phyloP scores from a whole-genome alignment of 768 basidiomycete genomes.

The Mycena albidolilacea region DNA sequence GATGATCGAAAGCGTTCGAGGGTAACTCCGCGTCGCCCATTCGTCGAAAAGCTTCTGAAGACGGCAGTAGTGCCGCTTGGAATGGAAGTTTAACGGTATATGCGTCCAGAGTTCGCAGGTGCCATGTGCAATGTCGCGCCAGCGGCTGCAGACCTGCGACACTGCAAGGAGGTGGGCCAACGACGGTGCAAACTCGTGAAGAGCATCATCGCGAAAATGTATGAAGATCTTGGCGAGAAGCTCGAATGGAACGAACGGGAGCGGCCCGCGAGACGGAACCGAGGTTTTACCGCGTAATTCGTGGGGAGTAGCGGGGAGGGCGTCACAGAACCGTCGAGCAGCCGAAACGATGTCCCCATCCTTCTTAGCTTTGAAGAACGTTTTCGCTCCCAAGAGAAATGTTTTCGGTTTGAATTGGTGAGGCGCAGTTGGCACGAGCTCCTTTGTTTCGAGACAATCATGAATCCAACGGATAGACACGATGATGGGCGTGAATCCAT shows the following conservation, averaged over 20 bases:
- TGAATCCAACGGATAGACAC: not conserved
- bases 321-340: not conserved
- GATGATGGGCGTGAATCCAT: no score
- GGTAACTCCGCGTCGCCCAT: slow-evolving; percentile 4
- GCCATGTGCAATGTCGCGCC: slow-evolving; percentile 9
- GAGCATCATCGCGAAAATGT: not conserved
- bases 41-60: not conserved
- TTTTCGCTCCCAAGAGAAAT: no score
- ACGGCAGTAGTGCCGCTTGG: not conserved
- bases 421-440: not conserved
- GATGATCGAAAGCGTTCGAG: not conserved
- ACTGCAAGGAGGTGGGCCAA: not conserved
- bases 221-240: slow-evolving; percentile 24
- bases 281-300: not conserved
- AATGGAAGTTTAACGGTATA: not conserved
- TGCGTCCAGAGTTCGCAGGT: slow-evolving; percentile 9
- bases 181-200: not conserved
- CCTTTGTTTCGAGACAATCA: not conserved
- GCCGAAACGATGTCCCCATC: not conserved
- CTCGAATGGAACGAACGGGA: slow-evolving; percentile 11
- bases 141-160: slow-evolving; percentile 14
- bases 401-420: no score
- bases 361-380: no score
- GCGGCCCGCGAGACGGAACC: not conserved
- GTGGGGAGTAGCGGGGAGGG: no score